A percentile compares a stretch with the other conserved stretches of the same genome.
These are phyloP conservation scores for Candida xyloterini DNA, from an alignment of 805 yeast species.

Conservation along the genomic window DNA sequence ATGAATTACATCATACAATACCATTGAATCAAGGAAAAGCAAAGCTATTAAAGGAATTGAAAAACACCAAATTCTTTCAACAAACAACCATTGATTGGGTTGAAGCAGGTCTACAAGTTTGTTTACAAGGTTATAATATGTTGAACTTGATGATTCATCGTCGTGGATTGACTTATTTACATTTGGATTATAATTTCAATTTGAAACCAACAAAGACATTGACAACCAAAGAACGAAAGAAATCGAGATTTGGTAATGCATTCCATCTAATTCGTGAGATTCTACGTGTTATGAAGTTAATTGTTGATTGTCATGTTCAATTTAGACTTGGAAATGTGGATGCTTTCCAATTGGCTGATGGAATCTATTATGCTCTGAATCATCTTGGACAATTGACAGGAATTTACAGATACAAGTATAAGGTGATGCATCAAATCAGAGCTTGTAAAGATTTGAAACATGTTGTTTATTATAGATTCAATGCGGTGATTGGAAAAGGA, in stretches of 20 bases:
- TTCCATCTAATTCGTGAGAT: conserved; percentile 92
- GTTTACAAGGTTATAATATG: conserved; percentile 93
- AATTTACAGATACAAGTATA: conserved; percentile 92
- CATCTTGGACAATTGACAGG: conserved; percentile 97
- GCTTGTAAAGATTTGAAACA: conserved; percentile 96
- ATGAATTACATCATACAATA: conserved; percentile 56
- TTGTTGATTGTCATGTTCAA: conserved; percentile 94
- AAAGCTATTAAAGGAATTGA: conserved; percentile 60
- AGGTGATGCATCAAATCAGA: conserved; percentile 96
- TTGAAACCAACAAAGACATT: conserved; percentile 93
- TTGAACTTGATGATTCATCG: conserved; percentile 84
- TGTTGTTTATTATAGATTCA: conserved; percentile 81
- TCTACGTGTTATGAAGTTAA: conserved; percentile 71
- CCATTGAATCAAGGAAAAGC: conserved; percentile 46
- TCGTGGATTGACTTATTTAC: conserved; percentile 87
- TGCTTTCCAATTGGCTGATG: conserved; percentile 93
- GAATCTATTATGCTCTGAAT: conserved; percentile 81
- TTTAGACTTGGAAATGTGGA: conserved; percentile 87
- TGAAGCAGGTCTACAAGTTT: conserved; percentile 93
- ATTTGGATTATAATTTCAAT: conserved; percentile 92
- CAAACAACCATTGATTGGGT: conserved; percentile 96
- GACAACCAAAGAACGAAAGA: conserved; percentile 93
- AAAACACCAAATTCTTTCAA: conserved; percentile 83
- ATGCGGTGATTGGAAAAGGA: conserved; percentile 87
- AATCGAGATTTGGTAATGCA: conserved; percentile 94